These are phyloP conservation scores for Arthroderma sp. DNA, from an alignment of 2,329 filamentous ascomycete species.

Conservation along the genomic window DNA sequence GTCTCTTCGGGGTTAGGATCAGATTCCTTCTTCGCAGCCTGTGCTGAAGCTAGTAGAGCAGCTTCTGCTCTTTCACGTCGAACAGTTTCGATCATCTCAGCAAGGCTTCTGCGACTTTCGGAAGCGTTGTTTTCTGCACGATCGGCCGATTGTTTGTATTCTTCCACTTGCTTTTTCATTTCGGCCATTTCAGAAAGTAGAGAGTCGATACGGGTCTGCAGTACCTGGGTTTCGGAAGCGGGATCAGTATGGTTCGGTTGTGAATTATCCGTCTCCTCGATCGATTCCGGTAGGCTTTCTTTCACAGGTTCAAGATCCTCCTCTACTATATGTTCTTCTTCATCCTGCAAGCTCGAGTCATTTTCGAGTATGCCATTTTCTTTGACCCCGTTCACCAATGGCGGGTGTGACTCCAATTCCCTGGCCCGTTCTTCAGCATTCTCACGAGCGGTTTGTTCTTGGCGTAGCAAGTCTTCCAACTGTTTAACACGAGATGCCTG, in stretches of 20 bases:
- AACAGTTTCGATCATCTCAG: slow-evolving; percentile 78
- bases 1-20: slow-evolving; percentile 17
- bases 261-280: too few species aligned
- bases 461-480: slow-evolving; percentile 62
- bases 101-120: slow-evolving; percentile 57
- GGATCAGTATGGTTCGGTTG: not conserved
- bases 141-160: slow-evolving; percentile 65
- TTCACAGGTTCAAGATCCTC: not conserved
- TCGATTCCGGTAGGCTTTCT: too few species aligned
- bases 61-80: slow-evolving; percentile 51
- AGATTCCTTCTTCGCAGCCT: not conserved
- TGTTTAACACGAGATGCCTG: slow-evolving; percentile 68
- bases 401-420: slow-evolving; percentile 50
- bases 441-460: slow-evolving; percentile 70
- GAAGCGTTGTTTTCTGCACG: slow-evolving; percentile 66
- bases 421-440: slow-evolving; percentile 71
- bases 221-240: slow-evolving; percentile 21
- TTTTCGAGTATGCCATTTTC: not conserved
- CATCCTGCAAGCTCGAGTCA: not conserved
- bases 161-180: slow-evolving; percentile 66
- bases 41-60: slow-evolving; percentile 28
- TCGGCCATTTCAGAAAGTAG: slow-evolving; percentile 71
- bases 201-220: slow-evolving; percentile 60
- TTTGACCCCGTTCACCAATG: not conserved
- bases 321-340: not conserved